A percentile compares a stretch with the other conserved stretches of the same genome.
Conservation (phyloP, 164 flowering plant genomes). For the Liquidambar formosana region DNA sequence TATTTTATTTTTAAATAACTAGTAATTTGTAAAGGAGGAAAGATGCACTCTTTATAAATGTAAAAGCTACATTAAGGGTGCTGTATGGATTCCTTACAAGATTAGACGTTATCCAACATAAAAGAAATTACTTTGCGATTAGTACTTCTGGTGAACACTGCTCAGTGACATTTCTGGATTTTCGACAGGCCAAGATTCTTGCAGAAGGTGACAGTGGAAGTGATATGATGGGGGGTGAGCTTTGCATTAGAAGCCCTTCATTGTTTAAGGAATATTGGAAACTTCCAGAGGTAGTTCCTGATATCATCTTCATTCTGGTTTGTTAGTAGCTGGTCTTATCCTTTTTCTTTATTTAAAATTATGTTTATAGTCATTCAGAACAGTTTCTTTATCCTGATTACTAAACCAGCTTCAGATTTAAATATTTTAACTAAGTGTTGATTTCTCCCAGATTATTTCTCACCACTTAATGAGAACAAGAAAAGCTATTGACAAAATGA, state of each 20-base stretch:
- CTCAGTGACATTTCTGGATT: neutral
- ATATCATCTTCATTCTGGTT: neutral
- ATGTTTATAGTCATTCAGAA: too few relatives aligned
- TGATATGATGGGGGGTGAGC: constrained; percentile 71
- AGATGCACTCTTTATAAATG: too few relatives aligned
- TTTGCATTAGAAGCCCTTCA: constrained; percentile 90
- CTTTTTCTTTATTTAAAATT: too few relatives aligned
- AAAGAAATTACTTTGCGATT: neutral
- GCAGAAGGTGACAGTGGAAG: constrained; percentile 56
- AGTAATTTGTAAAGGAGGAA: too few relatives aligned
- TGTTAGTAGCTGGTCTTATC: neutral
- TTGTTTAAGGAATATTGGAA: constrained; percentile 95
- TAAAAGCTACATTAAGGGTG: too few relatives aligned
- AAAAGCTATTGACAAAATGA: too few relatives aligned
- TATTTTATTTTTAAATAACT: too few relatives aligned
- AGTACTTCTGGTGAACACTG: neutral
- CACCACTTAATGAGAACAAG: too few relatives aligned
- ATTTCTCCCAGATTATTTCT: too few relatives aligned
- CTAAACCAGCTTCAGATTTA: too few relatives aligned
- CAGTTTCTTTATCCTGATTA: too few relatives aligned
- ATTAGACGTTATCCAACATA: neutral
- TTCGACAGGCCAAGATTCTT: constrained; percentile 75
- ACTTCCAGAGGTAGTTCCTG: constrained; percentile 69
- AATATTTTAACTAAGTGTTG: too few relatives aligned
- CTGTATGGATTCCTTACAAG: neutral